A percentile compares a stretch with the other conserved stretches of the same genome.
Conservation (phyloP, 352 stramenopile genomes). For the Pythium phragmitis region DNA sequence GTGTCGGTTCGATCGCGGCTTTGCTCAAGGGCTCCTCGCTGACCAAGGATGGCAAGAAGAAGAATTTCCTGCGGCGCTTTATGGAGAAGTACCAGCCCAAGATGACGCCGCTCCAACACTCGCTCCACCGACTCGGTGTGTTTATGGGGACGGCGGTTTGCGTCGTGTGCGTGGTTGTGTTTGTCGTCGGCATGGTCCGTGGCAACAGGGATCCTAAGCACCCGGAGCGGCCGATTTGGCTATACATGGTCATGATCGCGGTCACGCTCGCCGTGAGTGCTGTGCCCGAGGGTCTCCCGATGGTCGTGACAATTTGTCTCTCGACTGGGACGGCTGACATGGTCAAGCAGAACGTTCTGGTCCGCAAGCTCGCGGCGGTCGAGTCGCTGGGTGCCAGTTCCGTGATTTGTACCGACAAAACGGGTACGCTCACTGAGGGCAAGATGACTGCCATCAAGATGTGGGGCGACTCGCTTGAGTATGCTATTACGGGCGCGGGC, state of each 20-base stretch:
- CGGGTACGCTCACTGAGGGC: constrained; percentile 91
- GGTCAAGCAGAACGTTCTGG: constrained; percentile 74
- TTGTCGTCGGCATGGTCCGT: constrained; percentile 83
- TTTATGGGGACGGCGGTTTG: constrained; percentile 87
- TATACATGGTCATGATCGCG: constrained; percentile 95
- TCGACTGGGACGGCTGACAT: constrained; percentile 71
- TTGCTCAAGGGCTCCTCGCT: constrained; percentile 64
- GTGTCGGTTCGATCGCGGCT: constrained; percentile 65
- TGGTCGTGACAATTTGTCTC: constrained; percentile 84
- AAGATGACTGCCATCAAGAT: constrained; percentile 84
- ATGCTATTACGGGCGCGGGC: constrained; percentile 63
- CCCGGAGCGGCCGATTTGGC: constrained; percentile 74
- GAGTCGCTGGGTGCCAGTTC: constrained; percentile 88
- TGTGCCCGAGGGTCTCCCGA: constrained; percentile 75
- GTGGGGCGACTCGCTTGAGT: constrained; percentile 68
- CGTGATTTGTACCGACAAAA: constrained; percentile 95
- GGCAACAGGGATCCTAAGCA: constrained; percentile 49
- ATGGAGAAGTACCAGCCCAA: constrained; percentile 67
- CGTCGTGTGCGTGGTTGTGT: constrained; percentile 83
- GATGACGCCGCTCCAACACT: constrained; percentile 87
- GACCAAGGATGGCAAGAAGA: constrained; percentile 37
- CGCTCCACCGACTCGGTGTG: constrained; percentile 95
- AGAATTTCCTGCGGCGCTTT: constrained; percentile 53
- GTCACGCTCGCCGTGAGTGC: constrained; percentile 86
- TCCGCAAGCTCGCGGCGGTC: constrained; percentile 84